Evolutionary conservation across 768 basidiomycete species (phyloP).

Genomic region (Coprinopsis cinerea): DNA sequence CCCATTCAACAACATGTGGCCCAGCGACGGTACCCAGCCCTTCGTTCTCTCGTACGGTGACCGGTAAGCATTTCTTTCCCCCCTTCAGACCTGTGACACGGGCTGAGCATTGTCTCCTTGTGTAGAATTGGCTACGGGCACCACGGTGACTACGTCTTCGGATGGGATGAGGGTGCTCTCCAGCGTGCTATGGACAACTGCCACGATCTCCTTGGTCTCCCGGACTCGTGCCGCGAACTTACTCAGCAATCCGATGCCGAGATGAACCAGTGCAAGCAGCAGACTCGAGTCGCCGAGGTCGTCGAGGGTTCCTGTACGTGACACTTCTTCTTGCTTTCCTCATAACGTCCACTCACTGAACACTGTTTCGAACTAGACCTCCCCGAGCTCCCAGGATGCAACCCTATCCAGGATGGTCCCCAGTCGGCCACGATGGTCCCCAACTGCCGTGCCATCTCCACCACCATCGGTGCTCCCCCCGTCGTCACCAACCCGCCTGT

Average conservation of each 20-base stretch:
- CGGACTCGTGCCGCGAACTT: slow-evolving; percentile 5
- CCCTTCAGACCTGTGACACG: too few relatives aligned
- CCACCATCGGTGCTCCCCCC: slow-evolving; percentile 3
- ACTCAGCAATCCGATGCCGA: slow-evolving; percentile 9
- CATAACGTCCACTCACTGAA: too few relatives aligned
- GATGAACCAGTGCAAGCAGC: slow-evolving; percentile 5
- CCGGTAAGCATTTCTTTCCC: slow-evolving; percentile 10
- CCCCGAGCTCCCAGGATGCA: slow-evolving; percentile 3
- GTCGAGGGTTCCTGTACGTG: slow-evolving; percentile 8
- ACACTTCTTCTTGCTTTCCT: not conserved
- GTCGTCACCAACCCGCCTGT: not conserved
- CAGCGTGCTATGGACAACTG: slow-evolving; percentile 12
- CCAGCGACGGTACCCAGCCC: slow-evolving; percentile 9
- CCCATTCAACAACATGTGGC: slow-evolving; percentile 8
- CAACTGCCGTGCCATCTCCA: slow-evolving; percentile 5
- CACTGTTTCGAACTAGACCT: slow-evolving; percentile 4
- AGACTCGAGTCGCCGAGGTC: slow-evolving; percentile 5
- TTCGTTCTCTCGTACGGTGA: slow-evolving; percentile 10
- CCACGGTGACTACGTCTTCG: slow-evolving; percentile 13
- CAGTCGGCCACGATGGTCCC: not conserved
- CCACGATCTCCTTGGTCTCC: slow-evolving; percentile 10
- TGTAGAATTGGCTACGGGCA: slow-evolving; percentile 11
- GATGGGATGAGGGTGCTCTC: slow-evolving; percentile 8
- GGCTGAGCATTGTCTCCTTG: not conserved
- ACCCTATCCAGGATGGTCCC: slow-evolving; percentile 7